Percentiles rank a stretch among this genome's conserved stretches.
phyloP scores from a whole-genome alignment of 768 basidiomycete genomes.

The Collybia sp. region DNA sequence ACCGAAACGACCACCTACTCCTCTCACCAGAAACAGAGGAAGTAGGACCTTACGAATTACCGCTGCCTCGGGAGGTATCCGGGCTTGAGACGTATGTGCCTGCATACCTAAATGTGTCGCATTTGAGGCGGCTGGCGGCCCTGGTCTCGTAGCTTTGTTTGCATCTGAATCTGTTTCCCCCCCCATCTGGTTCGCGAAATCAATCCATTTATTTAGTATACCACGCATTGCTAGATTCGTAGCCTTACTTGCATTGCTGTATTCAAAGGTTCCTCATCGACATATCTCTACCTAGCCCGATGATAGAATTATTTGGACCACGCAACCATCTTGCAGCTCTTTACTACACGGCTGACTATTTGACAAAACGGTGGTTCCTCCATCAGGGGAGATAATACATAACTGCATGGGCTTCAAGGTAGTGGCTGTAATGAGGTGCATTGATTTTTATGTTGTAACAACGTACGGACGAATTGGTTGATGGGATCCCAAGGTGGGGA shows the following conservation, averaged over 20 bases:
- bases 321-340: constrained; percentile 52
- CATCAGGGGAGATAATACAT: constrained; percentile 19
- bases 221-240: constrained; percentile 36
- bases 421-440: background rate
- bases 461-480: constrained; percentile 27
- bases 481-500: constrained; percentile 26
- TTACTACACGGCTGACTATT: constrained; percentile 44
- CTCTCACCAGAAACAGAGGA: constrained; percentile 96
- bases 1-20: constrained; percentile 94
- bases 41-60: constrained; percentile 92
- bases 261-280: constrained; percentile 22
- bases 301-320: constrained; percentile 5
- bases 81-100: constrained; percentile 96
- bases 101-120: constrained; percentile 85
- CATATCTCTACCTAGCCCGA: constrained; percentile 5
- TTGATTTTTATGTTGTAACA: background rate
- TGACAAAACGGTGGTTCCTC: constrained; percentile 24
- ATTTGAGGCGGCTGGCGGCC: constrained; percentile 83
- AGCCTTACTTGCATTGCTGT: constrained; percentile 32
- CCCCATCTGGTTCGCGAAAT: background rate
- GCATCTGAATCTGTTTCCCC: constrained; percentile 11
- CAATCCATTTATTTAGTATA: constrained; percentile 36
- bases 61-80: constrained; percentile 90
- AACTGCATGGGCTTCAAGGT: constrained; percentile 37
- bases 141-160: constrained; percentile 59